Percentiles rank a stretch among this genome's conserved stretches.
Conservation (phyloP, 768 basidiomycete species). For the Lentinus tigrinus region DNA sequence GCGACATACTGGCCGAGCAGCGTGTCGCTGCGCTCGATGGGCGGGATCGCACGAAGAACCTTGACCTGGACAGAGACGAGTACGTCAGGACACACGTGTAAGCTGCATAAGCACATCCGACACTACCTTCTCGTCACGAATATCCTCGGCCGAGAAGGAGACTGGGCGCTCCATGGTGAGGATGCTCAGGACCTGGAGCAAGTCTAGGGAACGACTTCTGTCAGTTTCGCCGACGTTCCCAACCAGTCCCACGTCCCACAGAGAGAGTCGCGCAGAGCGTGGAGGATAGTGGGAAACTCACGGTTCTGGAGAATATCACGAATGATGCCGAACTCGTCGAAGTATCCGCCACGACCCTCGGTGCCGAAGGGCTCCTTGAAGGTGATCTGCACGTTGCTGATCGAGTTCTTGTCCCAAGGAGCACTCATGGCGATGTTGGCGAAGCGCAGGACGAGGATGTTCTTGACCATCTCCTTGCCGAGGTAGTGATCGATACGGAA, state of each 20-base stretch:
- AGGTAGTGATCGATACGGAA: constrained; percentile 99
- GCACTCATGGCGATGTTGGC: constrained; percentile 89
- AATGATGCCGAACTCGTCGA: constrained; percentile 99
- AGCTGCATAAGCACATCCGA: constrained; percentile 1
- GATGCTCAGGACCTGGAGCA: constrained; percentile 92
- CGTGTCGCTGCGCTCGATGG: constrained; percentile 73
- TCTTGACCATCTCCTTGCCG: constrained; percentile 99
- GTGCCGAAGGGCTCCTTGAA: constrained; percentile 99
- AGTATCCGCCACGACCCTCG: constrained; percentile 99
- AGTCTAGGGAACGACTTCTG: constrained; percentile 48
- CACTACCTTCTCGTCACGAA: constrained; percentile 94
- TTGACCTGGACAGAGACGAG: constrained; percentile 67
- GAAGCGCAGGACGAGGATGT: constrained; percentile 91
- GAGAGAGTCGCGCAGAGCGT: not conserved
- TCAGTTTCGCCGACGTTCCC: not conserved
- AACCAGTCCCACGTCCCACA: not conserved
- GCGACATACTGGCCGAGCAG: constrained; percentile 93
- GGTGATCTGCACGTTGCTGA: constrained; percentile 97
- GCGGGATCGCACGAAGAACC: constrained; percentile 87
- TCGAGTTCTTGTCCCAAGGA: constrained; percentile 93
- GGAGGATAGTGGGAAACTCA: constrained; percentile 43
- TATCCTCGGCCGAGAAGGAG: constrained; percentile 95
- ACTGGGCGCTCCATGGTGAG: constrained; percentile 98
- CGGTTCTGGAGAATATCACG: constrained; percentile 98
- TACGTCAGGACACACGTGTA: constrained; percentile 19